phyloP scores from a whole-genome alignment of 169 alveolate species.

The Plasmodium billcollinsi region DNA sequence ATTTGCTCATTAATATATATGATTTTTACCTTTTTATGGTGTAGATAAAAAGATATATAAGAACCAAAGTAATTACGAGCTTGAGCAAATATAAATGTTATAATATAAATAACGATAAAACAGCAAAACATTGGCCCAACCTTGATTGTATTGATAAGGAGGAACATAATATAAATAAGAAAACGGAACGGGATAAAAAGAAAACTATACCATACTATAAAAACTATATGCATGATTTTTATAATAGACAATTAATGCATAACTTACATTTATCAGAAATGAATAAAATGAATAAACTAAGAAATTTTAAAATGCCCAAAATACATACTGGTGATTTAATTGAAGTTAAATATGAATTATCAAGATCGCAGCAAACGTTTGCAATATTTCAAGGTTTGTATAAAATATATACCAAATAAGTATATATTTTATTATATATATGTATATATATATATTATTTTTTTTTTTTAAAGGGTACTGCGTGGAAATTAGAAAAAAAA shows the following conservation, averaged over 20 bases:
- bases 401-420: too few species aligned
- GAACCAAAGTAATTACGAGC: constrained; percentile 70
- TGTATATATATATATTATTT: not conserved
- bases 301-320: constrained; percentile 83
- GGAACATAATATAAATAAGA: constrained; percentile 47
- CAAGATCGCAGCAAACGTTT: constrained; percentile 87
- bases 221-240: constrained; percentile 74
- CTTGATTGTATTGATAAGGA: constrained; percentile 50
- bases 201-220: constrained; percentile 74
- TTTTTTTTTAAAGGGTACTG: constrained; percentile 80
- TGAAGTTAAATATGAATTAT: constrained; percentile 86
- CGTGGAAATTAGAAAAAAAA: constrained; percentile 80
- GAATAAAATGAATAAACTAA: constrained; percentile 79
- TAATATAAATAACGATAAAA: constrained; percentile 63
- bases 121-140: constrained; percentile 69
- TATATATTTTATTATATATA: not conserved
- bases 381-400: constrained; percentile 85
- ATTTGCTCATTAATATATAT: not conserved
- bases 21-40: not conserved
- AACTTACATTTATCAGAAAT: constrained; percentile 83
- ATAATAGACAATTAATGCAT: constrained; percentile 80
- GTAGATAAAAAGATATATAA: constrained; percentile 68
- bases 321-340: constrained; percentile 83
- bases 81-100: constrained; percentile 66
- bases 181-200: constrained; percentile 11